Percentiles rank a stretch among this genome's conserved stretches.
These are phyloP conservation scores for cucumber (Cucumis sativus) DNA, from an alignment of 306 rosid species.

Conservation along the genomic window DNA sequence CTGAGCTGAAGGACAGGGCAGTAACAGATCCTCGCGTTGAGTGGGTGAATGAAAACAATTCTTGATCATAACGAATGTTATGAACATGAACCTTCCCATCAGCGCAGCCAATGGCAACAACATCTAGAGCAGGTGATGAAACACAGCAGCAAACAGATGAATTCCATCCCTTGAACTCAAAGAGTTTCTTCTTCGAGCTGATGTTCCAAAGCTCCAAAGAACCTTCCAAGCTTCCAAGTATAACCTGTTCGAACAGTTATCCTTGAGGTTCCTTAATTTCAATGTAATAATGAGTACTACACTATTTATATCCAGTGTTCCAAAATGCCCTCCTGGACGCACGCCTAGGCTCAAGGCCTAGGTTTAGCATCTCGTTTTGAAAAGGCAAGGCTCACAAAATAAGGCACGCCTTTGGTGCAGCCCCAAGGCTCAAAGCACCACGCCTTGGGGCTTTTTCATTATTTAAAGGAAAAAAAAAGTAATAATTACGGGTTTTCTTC, in stretches of 20 bases:
- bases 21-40: conserved; percentile 87
- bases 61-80: conserved; percentile 70
- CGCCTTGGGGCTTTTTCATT: no score
- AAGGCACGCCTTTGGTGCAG: no score
- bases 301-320: background rate
- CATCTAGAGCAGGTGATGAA: conserved; percentile 87
- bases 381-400: no score
- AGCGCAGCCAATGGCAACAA: conserved; percentile 82
- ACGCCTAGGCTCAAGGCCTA: no score
- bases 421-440: no score
- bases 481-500: no score
- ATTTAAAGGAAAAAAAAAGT: no score
- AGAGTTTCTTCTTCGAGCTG: conserved; percentile 65
- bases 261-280: background rate
- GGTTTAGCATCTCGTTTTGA: no score
- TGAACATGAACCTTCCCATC: conserved; percentile 80
- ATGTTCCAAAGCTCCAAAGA: conserved; percentile 88
- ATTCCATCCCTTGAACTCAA: conserved; percentile 86
- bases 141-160: conserved; percentile 63
- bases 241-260: conserved; percentile 39
- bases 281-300: background rate
- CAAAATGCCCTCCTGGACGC: no score
- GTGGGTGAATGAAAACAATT: conserved; percentile 66
- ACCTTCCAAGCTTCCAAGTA: conserved; percentile 85
- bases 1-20: conserved; percentile 81